Percentiles rank a stretch among this genome's conserved stretches.
Evolutionary conservation across 495 filamentous ascomycete genomes (phyloP).

Genomic region (Talaromyces trachyspermus): DNA sequence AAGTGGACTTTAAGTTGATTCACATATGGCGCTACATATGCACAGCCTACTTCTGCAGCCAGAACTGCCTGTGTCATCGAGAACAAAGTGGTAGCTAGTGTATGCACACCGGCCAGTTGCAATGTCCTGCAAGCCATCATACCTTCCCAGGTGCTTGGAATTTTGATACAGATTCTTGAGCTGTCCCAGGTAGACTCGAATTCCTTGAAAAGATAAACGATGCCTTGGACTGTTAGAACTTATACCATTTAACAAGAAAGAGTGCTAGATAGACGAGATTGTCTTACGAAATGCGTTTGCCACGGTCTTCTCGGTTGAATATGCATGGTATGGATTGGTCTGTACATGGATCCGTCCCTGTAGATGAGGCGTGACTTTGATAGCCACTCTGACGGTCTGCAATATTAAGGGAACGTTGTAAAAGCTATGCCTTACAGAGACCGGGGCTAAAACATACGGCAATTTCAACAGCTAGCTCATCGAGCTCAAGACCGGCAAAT

Average conservation of each 20-base stretch:
- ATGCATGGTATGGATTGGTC: conserved; percentile 51
- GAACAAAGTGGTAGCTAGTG: conserved; percentile 56
- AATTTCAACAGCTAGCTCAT: conserved; percentile 52
- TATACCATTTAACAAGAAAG: too few species aligned
- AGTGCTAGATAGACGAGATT: background rate
- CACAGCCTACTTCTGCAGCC: conserved; percentile 48
- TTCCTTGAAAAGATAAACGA: conserved; percentile 39
- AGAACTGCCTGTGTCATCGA: conserved; percentile 50
- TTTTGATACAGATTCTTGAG: conserved; percentile 53
- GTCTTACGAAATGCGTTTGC: conserved; percentile 47
- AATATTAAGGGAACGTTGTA: too few species aligned
- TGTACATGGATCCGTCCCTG: conserved; percentile 52
- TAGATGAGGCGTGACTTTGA: conserved; percentile 44
- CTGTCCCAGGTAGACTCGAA: conserved; percentile 41
- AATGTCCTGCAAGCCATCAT: conserved; percentile 53
- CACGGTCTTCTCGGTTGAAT: conserved; percentile 44
- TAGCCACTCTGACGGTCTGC: conserved; percentile 49
- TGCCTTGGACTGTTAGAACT: too few species aligned
- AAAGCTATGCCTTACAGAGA: background rate
- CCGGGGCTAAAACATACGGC: conserved; percentile 20
- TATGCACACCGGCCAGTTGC: conserved; percentile 42
- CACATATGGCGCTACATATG: conserved; percentile 56
- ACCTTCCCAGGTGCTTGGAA: conserved; percentile 58
- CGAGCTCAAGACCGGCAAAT: conserved; percentile 31
- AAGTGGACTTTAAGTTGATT: conserved; percentile 60